Percentiles rank a stretch among this genome's conserved stretches.
phyloP scores from a whole-genome alignment of 192 early-diverging fungal species.

The Linnemannia exigua region DNA sequence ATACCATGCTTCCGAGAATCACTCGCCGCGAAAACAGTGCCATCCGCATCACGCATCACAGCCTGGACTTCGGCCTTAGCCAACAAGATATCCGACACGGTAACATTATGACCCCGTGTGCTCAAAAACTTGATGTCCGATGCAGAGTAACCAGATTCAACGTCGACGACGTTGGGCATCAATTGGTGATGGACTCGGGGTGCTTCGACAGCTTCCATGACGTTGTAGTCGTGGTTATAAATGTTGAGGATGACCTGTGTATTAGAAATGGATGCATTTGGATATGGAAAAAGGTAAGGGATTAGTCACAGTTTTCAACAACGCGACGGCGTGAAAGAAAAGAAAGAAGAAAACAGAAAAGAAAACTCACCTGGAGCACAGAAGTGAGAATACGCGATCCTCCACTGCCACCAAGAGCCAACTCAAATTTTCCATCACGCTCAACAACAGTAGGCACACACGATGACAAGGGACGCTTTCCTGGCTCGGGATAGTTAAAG shows the following conservation, averaged over 20 bases:
- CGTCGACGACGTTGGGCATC: slow-evolving; percentile 73
- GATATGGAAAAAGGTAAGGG: background rate
- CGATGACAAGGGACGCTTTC: slow-evolving; percentile 88
- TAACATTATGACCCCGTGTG: slow-evolving; percentile 58
- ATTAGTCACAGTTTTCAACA: background rate
- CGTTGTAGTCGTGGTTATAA: slow-evolving; percentile 77
- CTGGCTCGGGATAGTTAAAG: slow-evolving; percentile 86
- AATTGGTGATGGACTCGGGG: slow-evolving; percentile 94
- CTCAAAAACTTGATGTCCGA: slow-evolving; percentile 41
- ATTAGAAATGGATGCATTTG: background rate
- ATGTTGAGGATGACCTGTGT: slow-evolving; percentile 79
- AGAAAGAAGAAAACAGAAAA: background rate
- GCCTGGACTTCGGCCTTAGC: slow-evolving; percentile 69
- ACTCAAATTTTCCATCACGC: slow-evolving; percentile 73
- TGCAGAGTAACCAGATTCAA: slow-evolving; percentile 51
- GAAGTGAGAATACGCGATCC: slow-evolving; percentile 88
- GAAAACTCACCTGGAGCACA: slow-evolving; percentile 64
- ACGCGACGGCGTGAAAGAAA: background rate
- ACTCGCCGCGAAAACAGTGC: slow-evolving; percentile 69
- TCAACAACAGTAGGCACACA: slow-evolving; percentile 77
- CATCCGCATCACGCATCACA: slow-evolving; percentile 60
- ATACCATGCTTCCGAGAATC: slow-evolving; percentile 75
- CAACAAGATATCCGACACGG: slow-evolving; percentile 43
- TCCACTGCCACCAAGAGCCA: slow-evolving; percentile 89
- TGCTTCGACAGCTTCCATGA: slow-evolving; percentile 77